A percentile compares a stretch with the other conserved stretches of the same genome.
phyloP scores from a whole-genome alignment of 352 stramenopile genomes.

The Phytophthora pini region DNA sequence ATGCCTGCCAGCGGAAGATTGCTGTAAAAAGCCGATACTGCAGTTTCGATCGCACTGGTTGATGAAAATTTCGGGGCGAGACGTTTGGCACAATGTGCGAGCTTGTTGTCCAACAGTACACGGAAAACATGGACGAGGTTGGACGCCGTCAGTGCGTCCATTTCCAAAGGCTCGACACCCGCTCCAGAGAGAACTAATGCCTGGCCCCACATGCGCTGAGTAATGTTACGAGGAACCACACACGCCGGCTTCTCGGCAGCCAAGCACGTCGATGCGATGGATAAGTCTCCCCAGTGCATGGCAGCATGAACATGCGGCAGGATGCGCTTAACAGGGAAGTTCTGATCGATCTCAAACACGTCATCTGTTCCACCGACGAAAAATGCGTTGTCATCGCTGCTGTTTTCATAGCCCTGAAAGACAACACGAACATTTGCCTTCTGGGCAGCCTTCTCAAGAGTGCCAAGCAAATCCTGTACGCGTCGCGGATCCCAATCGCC shows the following conservation, averaged over 20 bases:
- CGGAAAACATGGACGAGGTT: constrained; percentile 56
- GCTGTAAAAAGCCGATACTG: constrained; percentile 67
- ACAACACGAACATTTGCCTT: constrained; percentile 54
- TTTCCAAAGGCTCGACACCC: constrained; percentile 49
- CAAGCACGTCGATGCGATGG: constrained; percentile 59
- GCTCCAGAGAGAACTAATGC: constrained; percentile 52
- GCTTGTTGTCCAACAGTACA: constrained; percentile 40
- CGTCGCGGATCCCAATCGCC: constrained; percentile 52
- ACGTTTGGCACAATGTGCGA: constrained; percentile 46
- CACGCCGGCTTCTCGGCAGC: constrained; percentile 55
- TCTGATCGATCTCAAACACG: constrained; percentile 58
- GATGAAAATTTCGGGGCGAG: constrained; percentile 52
- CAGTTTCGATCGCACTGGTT: constrained; percentile 45
- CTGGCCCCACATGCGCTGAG: constrained; percentile 61
- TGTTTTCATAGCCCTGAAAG: constrained; percentile 59
- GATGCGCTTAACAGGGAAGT: constrained; percentile 47
- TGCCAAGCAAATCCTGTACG: constrained; percentile 48
- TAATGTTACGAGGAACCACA: constrained; percentile 53
- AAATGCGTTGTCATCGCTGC: constrained; percentile 30
- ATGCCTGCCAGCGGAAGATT: constrained; percentile 71
- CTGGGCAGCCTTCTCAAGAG: constrained; percentile 50
- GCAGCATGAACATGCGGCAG: constrained; percentile 44
- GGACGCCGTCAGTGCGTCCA: constrained; percentile 45
- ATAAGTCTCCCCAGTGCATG: constrained; percentile 66
- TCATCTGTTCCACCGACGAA: constrained; percentile 41